A percentile compares a stretch with the other conserved stretches of the same genome.
These are phyloP conservation scores for Iberis amara DNA, from an alignment of 441 rosid species.

Conservation along the genomic window DNA sequence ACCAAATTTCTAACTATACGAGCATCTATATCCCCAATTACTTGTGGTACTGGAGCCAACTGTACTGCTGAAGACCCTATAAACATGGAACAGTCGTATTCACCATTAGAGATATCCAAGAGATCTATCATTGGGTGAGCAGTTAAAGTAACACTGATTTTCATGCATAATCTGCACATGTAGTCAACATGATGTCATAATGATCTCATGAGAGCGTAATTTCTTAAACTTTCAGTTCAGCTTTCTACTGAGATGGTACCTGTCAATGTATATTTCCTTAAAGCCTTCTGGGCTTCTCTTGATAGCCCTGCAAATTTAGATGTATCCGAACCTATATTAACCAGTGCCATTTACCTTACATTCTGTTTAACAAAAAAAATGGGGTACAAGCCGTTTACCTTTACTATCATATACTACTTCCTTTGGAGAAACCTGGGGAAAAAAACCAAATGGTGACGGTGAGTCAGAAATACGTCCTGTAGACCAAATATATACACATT, in stretches of 20 bases:
- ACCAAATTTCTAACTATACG: constrained; percentile 60
- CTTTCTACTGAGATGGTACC: constrained; percentile 41
- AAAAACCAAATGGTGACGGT: constrained; percentile 8
- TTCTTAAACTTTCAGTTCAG: constrained; percentile 3
- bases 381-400: constrained; percentile 45
- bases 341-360: not conserved
- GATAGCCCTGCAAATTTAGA: constrained; percentile 61
- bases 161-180: constrained; percentile 10
- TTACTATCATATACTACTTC: constrained; percentile 78
- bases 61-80: constrained; percentile 62
- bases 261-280: constrained; percentile 62
- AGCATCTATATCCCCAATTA: constrained; percentile 49
- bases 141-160: not conserved
- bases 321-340: not conserved
- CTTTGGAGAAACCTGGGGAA: constrained; percentile 80
- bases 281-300: constrained; percentile 74
- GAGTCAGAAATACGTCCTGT: constrained; percentile 24
- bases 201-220: not conserved
- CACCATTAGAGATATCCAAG: not conserved
- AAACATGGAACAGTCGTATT: constrained; percentile 4
- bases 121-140: not conserved
- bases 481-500: constrained; percentile 2
- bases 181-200: constrained; percentile 1
- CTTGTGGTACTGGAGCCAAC: constrained; percentile 50
- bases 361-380: constrained; percentile 10